phyloP scores from a whole-genome alignment of 176 grass and related monocot genomes.

The Microstegium vimineum region DNA sequence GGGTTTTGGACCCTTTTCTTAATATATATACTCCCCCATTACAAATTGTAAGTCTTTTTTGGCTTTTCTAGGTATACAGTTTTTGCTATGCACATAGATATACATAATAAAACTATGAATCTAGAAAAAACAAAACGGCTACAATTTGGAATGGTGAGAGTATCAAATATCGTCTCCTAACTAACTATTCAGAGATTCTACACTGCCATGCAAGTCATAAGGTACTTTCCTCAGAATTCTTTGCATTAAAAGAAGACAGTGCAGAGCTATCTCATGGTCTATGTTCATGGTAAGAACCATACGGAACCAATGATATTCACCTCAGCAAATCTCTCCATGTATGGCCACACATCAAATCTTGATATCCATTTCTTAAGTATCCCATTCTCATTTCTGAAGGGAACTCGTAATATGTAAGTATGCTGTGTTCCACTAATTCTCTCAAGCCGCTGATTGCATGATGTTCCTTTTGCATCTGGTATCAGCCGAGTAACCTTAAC shows the following conservation, averaged over 20 bases:
- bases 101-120: too few relatives aligned
- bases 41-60: too few relatives aligned
- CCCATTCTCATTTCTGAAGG: constrained; percentile 78
- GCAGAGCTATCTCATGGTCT: background rate
- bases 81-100: too few relatives aligned
- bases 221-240: background rate
- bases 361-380: constrained; percentile 92
- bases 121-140: too few relatives aligned
- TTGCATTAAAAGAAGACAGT: constrained; percentile 1
- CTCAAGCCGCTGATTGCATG: constrained; percentile 86
- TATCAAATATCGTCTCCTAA: background rate
- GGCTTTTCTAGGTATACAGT: too few relatives aligned
- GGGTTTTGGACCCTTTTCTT: background rate
- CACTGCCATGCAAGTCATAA: background rate
- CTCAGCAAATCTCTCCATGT: constrained; percentile 78
- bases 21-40: too few relatives aligned
- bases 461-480: constrained; percentile 91
- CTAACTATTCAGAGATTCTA: constrained; percentile 5
- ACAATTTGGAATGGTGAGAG: too few relatives aligned
- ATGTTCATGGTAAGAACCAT: constrained; percentile 12
- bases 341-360: constrained; percentile 96
- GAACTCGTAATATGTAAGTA: constrained; percentile 74
- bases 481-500: constrained; percentile 88
- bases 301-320: constrained; percentile 29
- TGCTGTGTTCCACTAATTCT: constrained; percentile 82